Evolutionary conservation across 2,329 filamentous ascomycete species (phyloP).

Genomic region (Lecanicillium sp.): DNA sequence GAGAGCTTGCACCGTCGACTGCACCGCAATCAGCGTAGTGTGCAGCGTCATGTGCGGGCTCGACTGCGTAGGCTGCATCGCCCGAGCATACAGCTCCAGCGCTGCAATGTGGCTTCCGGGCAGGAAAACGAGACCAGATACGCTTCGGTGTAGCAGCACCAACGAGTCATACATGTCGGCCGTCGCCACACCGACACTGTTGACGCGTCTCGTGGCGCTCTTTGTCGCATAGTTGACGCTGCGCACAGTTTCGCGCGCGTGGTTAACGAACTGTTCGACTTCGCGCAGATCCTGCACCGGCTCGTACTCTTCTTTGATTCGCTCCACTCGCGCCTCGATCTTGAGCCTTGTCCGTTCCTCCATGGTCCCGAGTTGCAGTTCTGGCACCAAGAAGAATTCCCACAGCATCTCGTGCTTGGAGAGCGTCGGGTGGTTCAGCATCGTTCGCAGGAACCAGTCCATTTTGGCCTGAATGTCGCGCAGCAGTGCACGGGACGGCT

Average conservation of each 20-base stretch:
- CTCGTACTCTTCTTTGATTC: conserved; percentile 80
- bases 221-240: conserved; percentile 78
- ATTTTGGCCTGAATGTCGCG: conserved; percentile 82
- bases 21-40: conserved; percentile 69
- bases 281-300: conserved; percentile 79
- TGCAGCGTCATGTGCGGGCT: conserved; percentile 70
- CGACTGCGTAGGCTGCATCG: conserved; percentile 60
- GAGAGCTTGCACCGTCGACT: conserved; percentile 77
- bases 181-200: conserved; percentile 58
- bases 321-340: conserved; percentile 74
- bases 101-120: conserved; percentile 63
- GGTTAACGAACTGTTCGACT: conserved; percentile 87
- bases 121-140: conserved; percentile 58
- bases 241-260: conserved; percentile 84
- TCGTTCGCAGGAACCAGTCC: conserved; percentile 80
- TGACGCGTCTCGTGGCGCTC: conserved; percentile 73
- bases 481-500: conserved; percentile 79
- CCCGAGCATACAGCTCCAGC: conserved; percentile 64
- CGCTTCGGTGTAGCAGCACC: conserved; percentile 45
- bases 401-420: conserved; percentile 94
- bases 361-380: conserved; percentile 86
- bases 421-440: conserved; percentile 86
- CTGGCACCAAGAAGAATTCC: conserved; percentile 97
- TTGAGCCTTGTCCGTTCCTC: conserved; percentile 82
- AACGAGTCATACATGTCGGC: conserved; percentile 64